Conservation (phyloP, 805 yeast genomes). For the Saturnispora ahearnii region DNA sequence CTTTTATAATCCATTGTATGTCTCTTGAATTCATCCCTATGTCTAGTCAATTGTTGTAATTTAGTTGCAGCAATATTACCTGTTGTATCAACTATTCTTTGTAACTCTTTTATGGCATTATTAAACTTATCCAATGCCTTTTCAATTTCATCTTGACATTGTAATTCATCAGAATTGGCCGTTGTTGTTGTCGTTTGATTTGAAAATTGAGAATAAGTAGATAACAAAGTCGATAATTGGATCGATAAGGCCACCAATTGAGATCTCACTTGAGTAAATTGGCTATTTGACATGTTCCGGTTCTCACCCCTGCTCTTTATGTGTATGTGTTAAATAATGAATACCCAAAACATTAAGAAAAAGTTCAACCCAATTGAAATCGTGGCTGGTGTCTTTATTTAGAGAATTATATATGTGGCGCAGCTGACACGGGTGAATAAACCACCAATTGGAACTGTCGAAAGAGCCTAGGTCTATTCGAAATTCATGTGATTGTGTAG, state of each 20-base stretch:
- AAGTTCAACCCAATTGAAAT: slow-evolving; percentile 3
- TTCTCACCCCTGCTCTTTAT: background rate
- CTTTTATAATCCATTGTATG: slow-evolving; percentile 56
- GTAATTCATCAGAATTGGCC: slow-evolving; percentile 24
- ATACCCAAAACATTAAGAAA: slow-evolving; percentile 1
- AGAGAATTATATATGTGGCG: background rate
- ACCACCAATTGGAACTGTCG: slow-evolving; percentile 7
- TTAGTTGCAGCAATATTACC: slow-evolving; percentile 53
- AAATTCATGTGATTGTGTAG: background rate
- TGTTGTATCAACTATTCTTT: slow-evolving; percentile 41
- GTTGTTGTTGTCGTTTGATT: slow-evolving; percentile 41
- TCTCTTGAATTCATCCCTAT: slow-evolving; percentile 64
- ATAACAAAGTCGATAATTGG: slow-evolving; percentile 47
- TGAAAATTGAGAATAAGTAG: slow-evolving; percentile 47
- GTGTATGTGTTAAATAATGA: background rate
- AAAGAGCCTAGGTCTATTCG: slow-evolving; percentile 1
- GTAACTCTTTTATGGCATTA: slow-evolving; percentile 39
- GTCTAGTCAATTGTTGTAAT: slow-evolving; percentile 74
- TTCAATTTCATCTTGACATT: slow-evolving; percentile 42
- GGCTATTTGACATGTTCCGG: slow-evolving; percentile 8
- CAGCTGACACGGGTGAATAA: slow-evolving; percentile 17
- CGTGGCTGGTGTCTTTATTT: background rate
- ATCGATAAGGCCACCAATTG: slow-evolving; percentile 64
- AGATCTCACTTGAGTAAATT: slow-evolving; percentile 60
- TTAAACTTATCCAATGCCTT: slow-evolving; percentile 43